phyloP scores from a whole-genome alignment of 257 asterid species.

The Ajuga chamaepitys region DNA sequence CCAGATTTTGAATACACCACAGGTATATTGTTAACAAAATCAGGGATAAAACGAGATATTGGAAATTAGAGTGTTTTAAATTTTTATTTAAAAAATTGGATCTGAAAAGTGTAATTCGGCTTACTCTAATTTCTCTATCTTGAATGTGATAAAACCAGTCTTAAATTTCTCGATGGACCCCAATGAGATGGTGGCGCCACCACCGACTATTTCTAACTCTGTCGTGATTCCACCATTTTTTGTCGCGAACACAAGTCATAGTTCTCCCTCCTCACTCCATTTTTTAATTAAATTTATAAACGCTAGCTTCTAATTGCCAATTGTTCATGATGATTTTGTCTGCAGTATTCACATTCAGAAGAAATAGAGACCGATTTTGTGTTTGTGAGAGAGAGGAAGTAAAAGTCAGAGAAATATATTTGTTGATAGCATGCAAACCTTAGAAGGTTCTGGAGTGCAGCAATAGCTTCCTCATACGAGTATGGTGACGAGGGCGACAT shows the following conservation, averaged over 20 bases:
- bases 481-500: too few relatives aligned
- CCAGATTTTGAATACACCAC: too few relatives aligned
- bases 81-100: background rate
- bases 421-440: conserved; percentile 53
- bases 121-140: conserved; percentile 85
- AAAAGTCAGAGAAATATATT: too few relatives aligned
- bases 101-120: conserved; percentile 6
- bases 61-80: too few relatives aligned
- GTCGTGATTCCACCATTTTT: conserved; percentile 65
- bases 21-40: too few relatives aligned
- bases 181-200: conserved; percentile 24
- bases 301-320: too few relatives aligned
- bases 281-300: background rate
- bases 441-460: conserved; percentile 72
- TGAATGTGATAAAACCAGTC: conserved; percentile 70
- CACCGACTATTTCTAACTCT: conserved; percentile 40
- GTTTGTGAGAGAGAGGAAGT: too few relatives aligned
- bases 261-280: conserved; percentile 71
- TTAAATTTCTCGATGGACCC: conserved; percentile 64
- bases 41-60: too few relatives aligned
- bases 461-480: conserved; percentile 72
- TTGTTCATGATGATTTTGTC: too few relatives aligned
- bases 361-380: too few relatives aligned
- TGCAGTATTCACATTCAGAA: too few relatives aligned
- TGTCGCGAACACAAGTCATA: conserved; percentile 73